phyloP scores from a whole-genome alignment of 2,329 filamentous ascomycete genomes.

The Neophaeococcomyces mojaviensis region DNA sequence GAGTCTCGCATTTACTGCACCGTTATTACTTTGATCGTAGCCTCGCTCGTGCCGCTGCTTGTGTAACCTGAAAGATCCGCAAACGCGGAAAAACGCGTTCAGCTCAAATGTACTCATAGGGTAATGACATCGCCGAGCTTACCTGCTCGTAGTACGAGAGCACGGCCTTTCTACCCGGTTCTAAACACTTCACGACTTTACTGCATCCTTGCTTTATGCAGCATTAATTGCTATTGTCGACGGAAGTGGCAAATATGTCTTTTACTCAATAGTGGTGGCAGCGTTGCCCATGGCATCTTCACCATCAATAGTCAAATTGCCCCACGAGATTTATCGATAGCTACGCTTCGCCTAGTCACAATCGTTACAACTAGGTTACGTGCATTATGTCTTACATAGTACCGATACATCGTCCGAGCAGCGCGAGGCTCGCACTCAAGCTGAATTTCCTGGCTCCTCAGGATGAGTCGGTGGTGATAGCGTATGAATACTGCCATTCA shows the following conservation, averaged over 20 bases:
- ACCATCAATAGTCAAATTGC: neutral
- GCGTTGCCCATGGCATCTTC: neutral
- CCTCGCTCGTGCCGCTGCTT: no score
- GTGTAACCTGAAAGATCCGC: no score
- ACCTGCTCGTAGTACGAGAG: no score
- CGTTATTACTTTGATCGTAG: no score
- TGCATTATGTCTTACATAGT: conserved; percentile 80
- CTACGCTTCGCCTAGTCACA: neutral
- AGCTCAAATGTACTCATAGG: no score
- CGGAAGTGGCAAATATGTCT: neutral
- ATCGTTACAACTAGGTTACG: no score
- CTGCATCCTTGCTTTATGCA: no score
- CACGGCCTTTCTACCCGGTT: no score
- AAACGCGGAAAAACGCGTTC: no score
- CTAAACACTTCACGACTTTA: no score
- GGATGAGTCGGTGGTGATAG: conserved; percentile 76
- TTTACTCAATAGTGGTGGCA: neutral
- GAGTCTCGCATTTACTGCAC: neutral
- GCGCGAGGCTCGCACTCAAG: conserved; percentile 79
- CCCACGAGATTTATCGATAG: conserved; percentile 9
- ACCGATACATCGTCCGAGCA: conserved; percentile 86
- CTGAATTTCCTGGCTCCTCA: conserved; percentile 66
- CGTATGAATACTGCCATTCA: conserved; percentile 52
- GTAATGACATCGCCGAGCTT: no score
- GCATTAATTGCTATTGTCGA: no score